Evolutionary conservation across 345 rosid species (phyloP), one percentile per base, ranked within the genome.

Genomic region (Crucihimalaya himalaica): DNA sequence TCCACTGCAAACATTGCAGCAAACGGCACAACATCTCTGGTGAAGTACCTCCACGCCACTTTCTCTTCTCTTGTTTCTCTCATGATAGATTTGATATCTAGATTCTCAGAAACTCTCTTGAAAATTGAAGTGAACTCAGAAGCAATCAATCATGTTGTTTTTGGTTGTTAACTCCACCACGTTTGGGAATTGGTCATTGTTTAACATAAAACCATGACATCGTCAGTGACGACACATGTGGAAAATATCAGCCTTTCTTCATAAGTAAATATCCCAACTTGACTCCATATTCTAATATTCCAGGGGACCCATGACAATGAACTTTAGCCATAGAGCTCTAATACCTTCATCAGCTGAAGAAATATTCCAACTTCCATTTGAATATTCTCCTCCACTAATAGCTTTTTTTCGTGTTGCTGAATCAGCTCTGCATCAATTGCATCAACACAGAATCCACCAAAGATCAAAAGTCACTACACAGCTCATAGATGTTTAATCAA

Each of bases 1-100:
- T 80, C 81, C 8, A 67, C 54, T 0, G 46, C 39, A n/a, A 78
- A 61, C 86, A 80, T 80, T 1, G 78, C 81, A 52, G 73, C 37
- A 53, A 78, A 78, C 12, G 81, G 83, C 16, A 78, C 43, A 12
- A 61, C 34, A 61, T 61, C 66, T 61, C 66, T 61, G 66, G 11
- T 58, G 6, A 40, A 40, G 10, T 40, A 61, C 15, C 15, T 61
- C 47, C 66, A 40, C 0, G 66, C 66, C 51, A 61, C 34, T 23
- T 45, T 42, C 34, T 40, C 66, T 61, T 61, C 66, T 61, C 51
- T 21, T 61, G 15, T 5, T 61, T 40, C 51, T 42, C 21, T 61
- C 51, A 40, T 61, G 31, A 27, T 21, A 60, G 11, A 37, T 21
- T 6, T 34, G 28, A 11, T 19, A 12, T 4, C 16, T 0, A 15